Conservation (phyloP, 2,329 filamentous ascomycete genomes). For the Shiraia bambusicola region DNA sequence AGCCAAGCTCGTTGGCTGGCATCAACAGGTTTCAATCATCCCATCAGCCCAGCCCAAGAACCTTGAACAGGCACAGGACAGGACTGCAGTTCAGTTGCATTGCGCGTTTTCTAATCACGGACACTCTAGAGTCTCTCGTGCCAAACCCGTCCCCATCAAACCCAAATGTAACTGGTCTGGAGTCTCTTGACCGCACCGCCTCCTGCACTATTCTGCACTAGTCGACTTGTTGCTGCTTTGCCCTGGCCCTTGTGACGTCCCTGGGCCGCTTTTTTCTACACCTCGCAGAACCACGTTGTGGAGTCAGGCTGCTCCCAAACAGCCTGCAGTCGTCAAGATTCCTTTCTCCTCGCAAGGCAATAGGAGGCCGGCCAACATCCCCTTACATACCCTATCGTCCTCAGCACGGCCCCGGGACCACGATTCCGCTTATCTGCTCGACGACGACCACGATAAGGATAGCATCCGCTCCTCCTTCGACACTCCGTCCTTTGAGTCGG, state of each 20-base stretch:
- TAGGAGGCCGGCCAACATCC: slow-evolving; percentile 80
- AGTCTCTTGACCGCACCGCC: too few relatives aligned
- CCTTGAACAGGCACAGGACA: slow-evolving; percentile 11
- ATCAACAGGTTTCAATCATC: background rate
- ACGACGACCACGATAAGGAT: slow-evolving; percentile 52
- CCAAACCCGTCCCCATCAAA: slow-evolving; percentile 23
- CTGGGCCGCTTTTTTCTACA: slow-evolving; percentile 26
- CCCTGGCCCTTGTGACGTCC: slow-evolving; percentile 38
- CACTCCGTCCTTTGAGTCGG: slow-evolving; percentile 60
- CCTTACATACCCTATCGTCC: slow-evolving; percentile 70
- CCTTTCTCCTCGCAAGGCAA: slow-evolving; percentile 64
- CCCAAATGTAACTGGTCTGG: slow-evolving; percentile 40
- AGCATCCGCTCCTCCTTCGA: slow-evolving; percentile 57
- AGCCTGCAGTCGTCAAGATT: slow-evolving; percentile 78
- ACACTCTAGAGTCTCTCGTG: slow-evolving; percentile 24
- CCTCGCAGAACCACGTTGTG: slow-evolving; percentile 26
- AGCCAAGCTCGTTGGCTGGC: slow-evolving; percentile 5
- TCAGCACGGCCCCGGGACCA: slow-evolving; percentile 45
- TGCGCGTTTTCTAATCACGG: slow-evolving; percentile 31
- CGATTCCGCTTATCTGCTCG: slow-evolving; percentile 44
- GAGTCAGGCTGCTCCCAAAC: slow-evolving; percentile 51
- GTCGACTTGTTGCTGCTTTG: slow-evolving; percentile 17
- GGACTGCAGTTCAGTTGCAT: slow-evolving; percentile 15
- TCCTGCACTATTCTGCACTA: slow-evolving; percentile 14
- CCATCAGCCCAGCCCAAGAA: slow-evolving; percentile 12